Base-by-base conservation (phyloP, 2,329 filamentous ascomycete genomes). In the Didymella keratinophila region DNA sequence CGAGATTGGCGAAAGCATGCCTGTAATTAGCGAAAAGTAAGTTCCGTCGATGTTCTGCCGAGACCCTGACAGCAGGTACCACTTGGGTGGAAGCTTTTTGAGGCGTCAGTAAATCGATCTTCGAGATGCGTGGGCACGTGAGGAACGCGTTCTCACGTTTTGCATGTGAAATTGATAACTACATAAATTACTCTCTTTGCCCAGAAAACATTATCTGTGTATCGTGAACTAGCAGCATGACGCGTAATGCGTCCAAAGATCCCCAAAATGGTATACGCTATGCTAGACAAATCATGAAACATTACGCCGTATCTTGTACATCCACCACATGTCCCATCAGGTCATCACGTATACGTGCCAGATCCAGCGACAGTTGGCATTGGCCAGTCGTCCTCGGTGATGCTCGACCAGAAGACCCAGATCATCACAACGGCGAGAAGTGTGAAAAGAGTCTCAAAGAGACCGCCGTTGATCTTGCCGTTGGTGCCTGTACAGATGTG, bases 371-470 rank as follows among this genome's bases (percentile, higher is more conserved):
- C 72, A 8, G 74, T 72, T 18, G 83, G 81, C 76, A 85, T 82
- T 2, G 93, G 92, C 95, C 95, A 99, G 81, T 97, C 94, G 72
- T 99, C 95, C 79, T 99, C 95, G 16, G 95, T 99, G 71, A 99
- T 99, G 80, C 93, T 97, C 45, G 93, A 96, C 95, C 95, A 99
- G 83, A 99, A 99, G 56, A 91, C 78, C 93, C 95, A 99, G 64
- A 97, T 80, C 79, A 87, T 87, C 18, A 92, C 83, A 4, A 99
- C 92, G 0, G 93, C 84, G 12, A 94, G 80, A 0, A 97, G 82
- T 0, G 93, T 98, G 80, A 99, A 98, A 7, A 98, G 81, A 0
- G 93, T 96, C 77, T 97, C 87, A 77, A 99, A 99, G 0, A 99
- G 79, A 6, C 94, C 87, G 48, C 95, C 95, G 73, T 99, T 94